A percentile compares a stretch with the other conserved stretches of the same genome.
These are phyloP conservation scores for Suhomyces choctaworum DNA, from an alignment of 1,139 yeast genomes.

Conservation along the genomic window DNA sequence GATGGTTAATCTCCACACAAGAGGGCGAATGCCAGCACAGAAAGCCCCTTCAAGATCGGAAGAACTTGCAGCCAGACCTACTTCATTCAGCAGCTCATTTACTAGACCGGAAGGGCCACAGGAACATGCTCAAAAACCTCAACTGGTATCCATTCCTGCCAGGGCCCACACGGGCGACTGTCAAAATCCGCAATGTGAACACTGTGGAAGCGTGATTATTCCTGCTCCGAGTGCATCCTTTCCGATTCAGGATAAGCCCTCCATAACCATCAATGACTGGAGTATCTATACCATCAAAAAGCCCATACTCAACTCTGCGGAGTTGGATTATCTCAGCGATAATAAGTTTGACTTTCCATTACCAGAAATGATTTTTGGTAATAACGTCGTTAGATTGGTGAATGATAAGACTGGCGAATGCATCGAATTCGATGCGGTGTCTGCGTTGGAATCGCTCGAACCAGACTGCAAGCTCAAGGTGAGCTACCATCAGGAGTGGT, in stretches of 20 bases:
- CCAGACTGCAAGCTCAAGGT: slow-evolving; percentile 51
- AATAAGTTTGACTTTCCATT: slow-evolving; percentile 70
- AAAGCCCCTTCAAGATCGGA: too few relatives aligned
- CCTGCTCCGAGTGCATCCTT: slow-evolving; percentile 68
- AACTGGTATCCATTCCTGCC: slow-evolving; percentile 33
- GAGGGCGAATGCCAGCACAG: slow-evolving; percentile 41
- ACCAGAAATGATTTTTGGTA: slow-evolving; percentile 99
- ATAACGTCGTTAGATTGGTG: slow-evolving; percentile 61
- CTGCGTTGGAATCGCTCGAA: slow-evolving; percentile 72
- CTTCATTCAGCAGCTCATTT: too few relatives aligned
- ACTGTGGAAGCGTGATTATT: slow-evolving; percentile 70
- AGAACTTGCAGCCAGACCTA: not conserved
- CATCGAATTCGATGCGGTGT: slow-evolving; percentile 72
- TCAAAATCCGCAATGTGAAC: slow-evolving; percentile 55
- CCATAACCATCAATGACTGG: slow-evolving; percentile 73
- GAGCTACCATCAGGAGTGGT: slow-evolving; percentile 89
- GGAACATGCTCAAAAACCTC: not conserved
- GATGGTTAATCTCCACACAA: slow-evolving; percentile 50
- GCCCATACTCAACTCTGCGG: slow-evolving; percentile 75
- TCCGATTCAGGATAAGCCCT: slow-evolving; percentile 65
- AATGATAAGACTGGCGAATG: slow-evolving; percentile 43
- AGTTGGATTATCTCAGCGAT: slow-evolving; percentile 68
- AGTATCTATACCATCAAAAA: slow-evolving; percentile 67
- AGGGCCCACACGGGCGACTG: slow-evolving; percentile 36
- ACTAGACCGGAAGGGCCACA: too few relatives aligned